Evolutionary conservation across 192 early-diverging fungal genomes (phyloP), one percentile per base, ranked within the genome.

Genomic region (Podila clonocystis): DNA sequence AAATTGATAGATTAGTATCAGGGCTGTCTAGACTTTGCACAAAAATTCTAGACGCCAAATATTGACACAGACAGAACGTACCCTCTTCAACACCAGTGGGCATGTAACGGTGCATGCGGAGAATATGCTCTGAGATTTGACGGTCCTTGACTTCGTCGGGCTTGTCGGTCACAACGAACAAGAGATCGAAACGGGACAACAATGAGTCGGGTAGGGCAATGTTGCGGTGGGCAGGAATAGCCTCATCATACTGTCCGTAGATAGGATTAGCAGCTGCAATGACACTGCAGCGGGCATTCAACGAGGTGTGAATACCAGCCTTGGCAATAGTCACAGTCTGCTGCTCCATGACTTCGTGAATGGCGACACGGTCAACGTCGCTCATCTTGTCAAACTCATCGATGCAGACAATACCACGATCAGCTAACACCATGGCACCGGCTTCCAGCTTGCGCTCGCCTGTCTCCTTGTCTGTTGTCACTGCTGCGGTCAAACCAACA

Each of bases 261-360:
- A 93, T 91, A 5, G 98, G 98, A 83, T 99, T 99, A 55, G 98
- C 98, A 2, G 98, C 98, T 2, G 98, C 98, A 67, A 99, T 88
- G 26, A 99, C 96, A 65, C 93, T 94, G 83, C 96, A 97, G 19
- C 98, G 91, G 20, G 98, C 97, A 84, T 99, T 99, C 36, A 99
- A 85, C 8, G 96, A 96, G 1, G 97, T 98, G 75, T 98, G 96
- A 65, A 99, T 98, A n/a, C 98, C 98, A 7, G 98, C 98, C 84
- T 98, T 97, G 50, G 95, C 95, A 66, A 98, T 96, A 0, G 95
- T 97, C 11, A 98, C 94, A 5, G 97, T 98, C 87, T 99, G 98
- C 84, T 99, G 98, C 88, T 99, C 98, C 98, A 99, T 99, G 3
- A 98, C 98, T 92, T 99, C 98, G 87, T 99, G 98, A 85, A 99